phyloP scores from a whole-genome alignment of 148 eudicot genomes.

The Cornus suecica region DNA sequence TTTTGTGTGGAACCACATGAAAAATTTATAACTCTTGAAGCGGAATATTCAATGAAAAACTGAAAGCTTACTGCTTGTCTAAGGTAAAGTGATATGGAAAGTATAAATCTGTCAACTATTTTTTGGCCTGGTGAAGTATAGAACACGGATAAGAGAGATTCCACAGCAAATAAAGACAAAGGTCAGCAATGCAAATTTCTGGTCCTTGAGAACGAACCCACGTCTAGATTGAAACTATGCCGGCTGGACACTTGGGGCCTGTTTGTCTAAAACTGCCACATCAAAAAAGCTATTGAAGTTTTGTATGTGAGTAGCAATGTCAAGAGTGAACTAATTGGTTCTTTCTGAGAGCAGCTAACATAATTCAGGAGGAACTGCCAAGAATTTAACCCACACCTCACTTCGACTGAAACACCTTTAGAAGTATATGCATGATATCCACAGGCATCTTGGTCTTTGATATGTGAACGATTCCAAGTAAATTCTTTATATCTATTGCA shows the following conservation, averaged over 20 bases:
- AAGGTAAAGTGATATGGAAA: neutral
- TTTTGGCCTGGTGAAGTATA: neutral
- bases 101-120: neutral
- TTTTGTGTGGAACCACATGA: neutral
- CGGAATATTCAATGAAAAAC: neutral
- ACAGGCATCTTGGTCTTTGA: no score
- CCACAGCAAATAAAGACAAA: neutral
- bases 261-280: neutral
- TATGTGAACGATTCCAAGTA: no score
- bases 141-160: neutral
- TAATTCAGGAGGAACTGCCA: neutral
- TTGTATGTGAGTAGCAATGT: neutral
- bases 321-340: neutral
- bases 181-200: neutral
- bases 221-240: neutral
- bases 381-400: neutral
- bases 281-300: neutral
- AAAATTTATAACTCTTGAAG: no score
- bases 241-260: neutral
- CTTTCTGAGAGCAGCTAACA: neutral
- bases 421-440: neutral
- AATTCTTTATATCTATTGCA: neutral
- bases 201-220: neutral
- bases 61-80: neutral
- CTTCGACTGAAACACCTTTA: conserved; percentile 1